phyloP scores from a whole-genome alignment of 2,329 filamentous ascomycete genomes.

The Dichotomopilus funicola region DNA sequence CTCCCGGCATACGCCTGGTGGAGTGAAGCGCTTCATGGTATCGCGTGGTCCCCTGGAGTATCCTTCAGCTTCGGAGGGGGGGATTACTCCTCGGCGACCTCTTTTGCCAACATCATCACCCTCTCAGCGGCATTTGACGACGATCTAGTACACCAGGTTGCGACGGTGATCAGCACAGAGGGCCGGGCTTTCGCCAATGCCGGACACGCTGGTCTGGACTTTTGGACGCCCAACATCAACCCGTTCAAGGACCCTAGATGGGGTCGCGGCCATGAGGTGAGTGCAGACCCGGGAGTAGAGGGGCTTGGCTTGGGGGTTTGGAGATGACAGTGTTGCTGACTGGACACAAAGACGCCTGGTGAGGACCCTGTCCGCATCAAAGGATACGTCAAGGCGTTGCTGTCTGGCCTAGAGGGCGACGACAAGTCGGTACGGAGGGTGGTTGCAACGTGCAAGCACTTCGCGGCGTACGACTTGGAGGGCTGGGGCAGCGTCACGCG shows the following conservation, averaged over 20 bases:
- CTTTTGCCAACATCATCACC: conserved; percentile 57
- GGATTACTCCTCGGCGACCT: conserved; percentile 54
- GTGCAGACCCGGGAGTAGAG: conserved; percentile 10
- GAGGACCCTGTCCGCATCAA: conserved; percentile 25
- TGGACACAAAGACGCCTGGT: conserved; percentile 26
- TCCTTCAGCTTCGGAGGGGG: conserved; percentile 43
- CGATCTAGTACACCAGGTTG: conserved; percentile 51
- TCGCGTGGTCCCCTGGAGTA: conserved; percentile 46
- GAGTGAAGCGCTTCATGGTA: conserved; percentile 52
- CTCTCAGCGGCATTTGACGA: conserved; percentile 60
- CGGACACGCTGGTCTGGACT: conserved; percentile 49
- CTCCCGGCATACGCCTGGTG: conserved; percentile 52
- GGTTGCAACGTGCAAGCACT: conserved; percentile 51
- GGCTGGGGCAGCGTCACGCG: conserved; percentile 21
- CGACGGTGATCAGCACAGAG: conserved; percentile 50
- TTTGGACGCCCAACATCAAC: conserved; percentile 64
- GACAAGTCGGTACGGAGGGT: conserved; percentile 15
- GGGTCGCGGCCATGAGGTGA: conserved; percentile 50
- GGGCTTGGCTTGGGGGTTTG: too few species aligned
- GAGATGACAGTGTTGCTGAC: neutral
- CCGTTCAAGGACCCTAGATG: conserved; percentile 57
- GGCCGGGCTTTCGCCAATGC: conserved; percentile 58
- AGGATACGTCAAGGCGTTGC: conserved; percentile 22
- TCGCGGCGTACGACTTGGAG: conserved; percentile 52
- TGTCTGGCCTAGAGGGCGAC: conserved; percentile 23